Conservation (phyloP, 768 basidiomycete species). For the Lactarius sanguifluus region DNA sequence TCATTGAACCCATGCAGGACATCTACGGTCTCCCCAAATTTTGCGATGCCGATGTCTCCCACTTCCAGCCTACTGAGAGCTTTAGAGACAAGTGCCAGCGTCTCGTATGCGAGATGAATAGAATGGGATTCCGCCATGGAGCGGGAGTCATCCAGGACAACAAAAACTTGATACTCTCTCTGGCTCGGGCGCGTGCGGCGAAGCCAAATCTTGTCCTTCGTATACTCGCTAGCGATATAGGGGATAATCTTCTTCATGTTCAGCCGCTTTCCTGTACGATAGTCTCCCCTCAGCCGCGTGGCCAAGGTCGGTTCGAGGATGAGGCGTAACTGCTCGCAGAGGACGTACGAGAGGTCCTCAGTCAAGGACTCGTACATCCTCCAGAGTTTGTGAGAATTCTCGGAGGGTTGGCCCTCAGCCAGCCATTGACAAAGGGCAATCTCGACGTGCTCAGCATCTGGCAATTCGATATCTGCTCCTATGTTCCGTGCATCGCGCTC, state of each 20-base stretch:
- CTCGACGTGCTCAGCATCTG: constrained; percentile 43
- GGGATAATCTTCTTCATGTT: constrained; percentile 99
- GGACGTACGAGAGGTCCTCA: constrained; percentile 82
- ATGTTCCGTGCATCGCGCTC: constrained; percentile 11
- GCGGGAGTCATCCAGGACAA: constrained; percentile 93
- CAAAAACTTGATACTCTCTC: constrained; percentile 92
- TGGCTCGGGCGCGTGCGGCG: constrained; percentile 91
- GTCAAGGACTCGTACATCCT: constrained; percentile 88
- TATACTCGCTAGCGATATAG: constrained; percentile 98
- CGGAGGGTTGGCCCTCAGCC: constrained; percentile 52
- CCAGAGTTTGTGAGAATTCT: constrained; percentile 79
- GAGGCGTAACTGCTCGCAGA: constrained; percentile 95
- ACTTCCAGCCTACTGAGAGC: constrained; percentile 90
- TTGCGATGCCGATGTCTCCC: constrained; percentile 90
- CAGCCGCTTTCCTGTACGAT: constrained; percentile 93
- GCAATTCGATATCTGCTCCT: constrained; percentile 35
- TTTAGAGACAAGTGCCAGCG: constrained; percentile 87
- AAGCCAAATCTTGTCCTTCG: constrained; percentile 99
- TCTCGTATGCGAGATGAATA: constrained; percentile 91
- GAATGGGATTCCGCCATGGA: constrained; percentile 95
- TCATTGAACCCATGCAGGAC: constrained; percentile 84
- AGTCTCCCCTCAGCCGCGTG: constrained; percentile 93
- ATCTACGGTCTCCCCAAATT: constrained; percentile 87
- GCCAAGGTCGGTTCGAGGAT: constrained; percentile 95
- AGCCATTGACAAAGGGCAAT: constrained; percentile 61